Conservation (phyloP, 192 early-diverging fungal genomes). For the Diversispora epigaea region DNA sequence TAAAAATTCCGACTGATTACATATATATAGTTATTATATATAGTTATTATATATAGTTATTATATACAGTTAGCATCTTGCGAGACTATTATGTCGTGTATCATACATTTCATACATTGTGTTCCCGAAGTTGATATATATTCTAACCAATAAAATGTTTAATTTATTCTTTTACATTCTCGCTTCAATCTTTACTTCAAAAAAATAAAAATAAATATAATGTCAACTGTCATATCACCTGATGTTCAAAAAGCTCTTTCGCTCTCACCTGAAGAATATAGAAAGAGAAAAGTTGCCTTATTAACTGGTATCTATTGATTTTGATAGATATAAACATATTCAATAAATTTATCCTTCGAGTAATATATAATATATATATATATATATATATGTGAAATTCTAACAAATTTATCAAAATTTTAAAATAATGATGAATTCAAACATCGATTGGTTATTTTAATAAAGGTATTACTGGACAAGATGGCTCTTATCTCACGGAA, state of each 20-base stretch:
- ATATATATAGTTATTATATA: too few species aligned
- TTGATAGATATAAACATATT: background rate
- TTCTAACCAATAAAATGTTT: too few species aligned
- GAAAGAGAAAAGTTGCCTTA: conserved; percentile 59
- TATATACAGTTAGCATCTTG: too few species aligned
- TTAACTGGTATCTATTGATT: conserved; percentile 52
- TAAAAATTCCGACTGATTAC: too few species aligned
- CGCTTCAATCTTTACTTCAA: too few species aligned
- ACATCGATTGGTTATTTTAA: background rate
- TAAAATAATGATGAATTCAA: too few species aligned
- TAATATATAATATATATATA: background rate
- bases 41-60: too few species aligned
- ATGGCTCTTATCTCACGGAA: conserved; percentile 77
- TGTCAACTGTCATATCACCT: conserved; percentile 11
- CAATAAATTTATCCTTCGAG: background rate
- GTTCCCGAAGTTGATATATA: too few species aligned
- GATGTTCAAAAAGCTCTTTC: conserved; percentile 40
- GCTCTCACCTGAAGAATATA: conserved; percentile 57
- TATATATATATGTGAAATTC: background rate
- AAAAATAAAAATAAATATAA: background rate
- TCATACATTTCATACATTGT: too few species aligned
- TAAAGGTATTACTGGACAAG: conserved; percentile 78
- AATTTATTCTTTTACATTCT: too few species aligned
- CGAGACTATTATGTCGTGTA: too few species aligned
- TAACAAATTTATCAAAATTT: too few species aligned